Evolutionary conservation across 805 yeast genomes (phyloP), one percentile per base, ranked within the genome.

Genomic region (Nakazawaea ernobii): DNA sequence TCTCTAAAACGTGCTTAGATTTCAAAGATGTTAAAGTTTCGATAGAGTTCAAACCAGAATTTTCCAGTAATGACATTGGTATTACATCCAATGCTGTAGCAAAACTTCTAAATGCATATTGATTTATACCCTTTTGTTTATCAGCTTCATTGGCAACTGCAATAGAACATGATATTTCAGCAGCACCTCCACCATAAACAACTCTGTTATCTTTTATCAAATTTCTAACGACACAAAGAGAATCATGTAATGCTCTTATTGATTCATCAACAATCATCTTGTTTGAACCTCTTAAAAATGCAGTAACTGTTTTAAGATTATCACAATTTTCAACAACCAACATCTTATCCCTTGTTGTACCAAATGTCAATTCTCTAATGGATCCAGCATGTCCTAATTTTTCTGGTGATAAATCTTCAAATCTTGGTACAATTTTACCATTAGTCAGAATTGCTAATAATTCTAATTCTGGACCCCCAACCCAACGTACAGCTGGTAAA

Each of bases 101-200:
- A 67, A 94, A 94, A 1, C 96, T 95, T 61, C 97, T 82, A 81
- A 94, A 89, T 0, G 98, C 98, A 64, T 94, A 94, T 72, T 95
- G 99, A 59, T 92, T 97, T 53, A 92, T 92, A 49, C 98, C 98
- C 58, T 83, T 83, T 67, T 87, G 95, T 61, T 79, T 82, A 65
- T 92, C 97, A 43, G 98, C 97, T 54, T 86, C 96, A 43, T 84
- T 87, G 49, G 89, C 74, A 13, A 94, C 96, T 14, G 94, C 95
- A 56, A 94, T 70, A 11, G 98, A 90, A 73, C 96, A 86, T 2
- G 96, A 77, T 45, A 94, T 82, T 70, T 94, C 99, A 33, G 98
- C 95, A 20, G 99, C 96, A 56, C 99, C 99, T 58, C 99, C 99
- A 53, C 99, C 99, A 61, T 94, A 94, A n/a, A 95, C 97, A 40